Base-by-base conservation (phyloP, 306 rosid genomes). In the Morella rubra region DNA sequence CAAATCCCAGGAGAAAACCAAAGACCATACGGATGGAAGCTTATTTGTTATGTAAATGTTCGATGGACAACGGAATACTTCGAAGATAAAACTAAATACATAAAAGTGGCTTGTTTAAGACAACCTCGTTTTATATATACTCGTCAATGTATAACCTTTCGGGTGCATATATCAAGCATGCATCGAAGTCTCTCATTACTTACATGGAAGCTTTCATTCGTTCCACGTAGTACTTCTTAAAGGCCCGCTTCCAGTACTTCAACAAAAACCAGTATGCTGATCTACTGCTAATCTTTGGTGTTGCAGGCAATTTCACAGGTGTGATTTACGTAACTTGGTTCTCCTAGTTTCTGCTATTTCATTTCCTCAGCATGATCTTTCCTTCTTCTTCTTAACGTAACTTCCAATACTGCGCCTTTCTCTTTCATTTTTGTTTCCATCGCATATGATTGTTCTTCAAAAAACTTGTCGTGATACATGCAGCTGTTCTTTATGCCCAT, bases 201-300 rank as follows among this genome's bases (percentile, higher is more conserved):
- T 12, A 61, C 44, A 27, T 5, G 15, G 19, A 61, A 37, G 49
- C 71, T 84, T 19, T 1, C 42, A 44, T 27, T 27, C 32, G 2
- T 72, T 9, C 32, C 42, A n/a, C 89, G 90, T 96, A 95, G 98
- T 95, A 90, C 68, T 92, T 74, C 86, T 80, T 92, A 47, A 95
- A 88, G 90, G 98, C 98, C 22, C 93, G 96, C 12, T 95, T 92
- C 80, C 91, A n/a, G n/a, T n/a, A 87, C 59, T 95, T 84, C 87
- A 79, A 74, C 78, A 95, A 90, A 79, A 79, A 88, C 82, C 96
- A 95, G 84, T 92, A 78, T 66, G 97, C 98, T 18, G 97, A 90
- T 85, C 52, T 92, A 77, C 51, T 95, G 91, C 86, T 95, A 69
- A 81, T 90, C 54, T 3, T 52, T 1, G 97, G 96, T 69, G 73